Evolutionary conservation across 139 green algal species (phyloP), one percentile per base, ranked within the genome.

Genomic region (Micractinium sp.): DNA sequence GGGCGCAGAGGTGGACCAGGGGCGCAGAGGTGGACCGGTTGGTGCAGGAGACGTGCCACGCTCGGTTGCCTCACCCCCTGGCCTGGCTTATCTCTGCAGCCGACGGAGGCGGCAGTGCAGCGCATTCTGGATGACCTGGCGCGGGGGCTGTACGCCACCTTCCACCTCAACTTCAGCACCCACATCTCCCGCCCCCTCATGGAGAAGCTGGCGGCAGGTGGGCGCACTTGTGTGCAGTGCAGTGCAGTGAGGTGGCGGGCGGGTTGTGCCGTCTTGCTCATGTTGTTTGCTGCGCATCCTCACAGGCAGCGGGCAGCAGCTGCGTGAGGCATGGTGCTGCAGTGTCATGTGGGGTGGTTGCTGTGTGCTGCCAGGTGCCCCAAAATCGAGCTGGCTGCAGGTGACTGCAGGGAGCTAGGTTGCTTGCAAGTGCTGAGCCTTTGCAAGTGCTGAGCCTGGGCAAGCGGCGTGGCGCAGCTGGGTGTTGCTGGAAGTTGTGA

Each of bases 121-220:
- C 92, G 93, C 18, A 96, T 99, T 56, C 86, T 83, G 33, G 66
- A 92, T 5, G 98, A 99, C 88, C 93, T 95, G 27, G 87, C 89
- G 23, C 87, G 85, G 1, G 94, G 93, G 0, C 91, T 99, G 39
- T 99, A 99, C 82, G 98, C 99, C 88, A 88, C 91, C 13, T 94
- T 98, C 85, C 93, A 99, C 92, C 87, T 99, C 53, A 99, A 99
- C 93, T 99, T 99, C 81, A 94, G 93, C 16, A 93, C 96, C 14
- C 89, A 94, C 36, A 87, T 98, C 29, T 90, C 95, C 5, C 91
- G 88, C 29, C 92, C 92, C 23, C 90, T 98, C 15, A 86, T 99
- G 71, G 96, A 99, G 90, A 89, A 93, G 79, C 89, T 99, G 27
- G 97, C 97, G 1, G 63, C 53, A n/a, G 85, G 73, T 80, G 84